Conservation (phyloP, 352 stramenopile genomes). For the Phytophthora megakarya region DNA sequence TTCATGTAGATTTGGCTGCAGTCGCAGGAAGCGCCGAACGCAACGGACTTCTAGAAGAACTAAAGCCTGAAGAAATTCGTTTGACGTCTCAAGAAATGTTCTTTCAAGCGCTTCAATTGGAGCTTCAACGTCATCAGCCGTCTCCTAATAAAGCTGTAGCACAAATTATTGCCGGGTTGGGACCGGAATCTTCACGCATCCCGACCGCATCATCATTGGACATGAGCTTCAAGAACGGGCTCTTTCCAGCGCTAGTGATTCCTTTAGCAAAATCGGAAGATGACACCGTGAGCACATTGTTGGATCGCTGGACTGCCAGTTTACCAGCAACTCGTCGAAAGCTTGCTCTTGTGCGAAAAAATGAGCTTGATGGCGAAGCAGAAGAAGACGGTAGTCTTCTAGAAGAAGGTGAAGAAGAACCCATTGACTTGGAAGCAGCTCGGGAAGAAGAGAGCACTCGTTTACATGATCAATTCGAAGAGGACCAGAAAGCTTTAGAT, state of each 20-base stretch:
- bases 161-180: slow-evolving; percentile 36
- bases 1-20: slow-evolving; percentile 25
- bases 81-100: slow-evolving; percentile 23
- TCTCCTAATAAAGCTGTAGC: slow-evolving; percentile 3
- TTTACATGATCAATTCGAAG: slow-evolving; percentile 48
- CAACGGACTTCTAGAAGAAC: slow-evolving; percentile 23
- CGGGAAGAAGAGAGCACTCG: slow-evolving; percentile 52
- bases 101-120: slow-evolving; percentile 20
- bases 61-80: slow-evolving; percentile 32
- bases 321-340: slow-evolving; percentile 35
- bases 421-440: slow-evolving; percentile 38
- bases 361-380: slow-evolving; percentile 8
- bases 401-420: slow-evolving; percentile 26
- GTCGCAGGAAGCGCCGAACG: slow-evolving; percentile 13
- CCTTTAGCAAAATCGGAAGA: slow-evolving; percentile 43
- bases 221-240: slow-evolving; percentile 43
- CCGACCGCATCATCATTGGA: slow-evolving; percentile 46
- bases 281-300: slow-evolving; percentile 26
- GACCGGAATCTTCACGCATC: slow-evolving; percentile 34
- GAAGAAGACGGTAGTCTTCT: slow-evolving; percentile 10
- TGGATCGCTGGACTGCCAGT: slow-evolving; percentile 39
- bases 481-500: slow-evolving; percentile 46
- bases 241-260: slow-evolving; percentile 63
- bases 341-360: slow-evolving; percentile 30
- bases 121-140: slow-evolving; percentile 18